Conservation (phyloP, 1,139 yeast genomes). For the Wickerhamomyces sp. region DNA sequence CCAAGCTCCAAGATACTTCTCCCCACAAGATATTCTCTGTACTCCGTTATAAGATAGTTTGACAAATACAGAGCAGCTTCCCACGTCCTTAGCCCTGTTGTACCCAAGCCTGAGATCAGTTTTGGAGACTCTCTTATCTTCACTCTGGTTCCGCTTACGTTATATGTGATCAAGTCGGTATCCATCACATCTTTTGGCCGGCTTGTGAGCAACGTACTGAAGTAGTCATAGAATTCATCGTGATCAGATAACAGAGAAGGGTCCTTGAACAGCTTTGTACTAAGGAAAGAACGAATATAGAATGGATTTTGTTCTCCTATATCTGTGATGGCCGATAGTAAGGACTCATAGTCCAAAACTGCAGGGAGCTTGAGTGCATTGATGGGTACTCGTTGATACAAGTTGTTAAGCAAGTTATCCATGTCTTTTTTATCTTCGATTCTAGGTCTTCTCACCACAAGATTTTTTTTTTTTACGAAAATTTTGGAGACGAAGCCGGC, state of each 20-base stretch:
- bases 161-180: slow-evolving; percentile 44
- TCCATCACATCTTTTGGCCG: slow-evolving; percentile 39
- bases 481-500: too few relatives aligned
- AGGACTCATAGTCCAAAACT: slow-evolving; percentile 17
- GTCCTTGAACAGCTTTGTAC: slow-evolving; percentile 24
- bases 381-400: slow-evolving; percentile 29
- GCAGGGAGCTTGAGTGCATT: slow-evolving; percentile 9
- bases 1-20: slow-evolving; percentile 64
- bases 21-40: slow-evolving; percentile 20
- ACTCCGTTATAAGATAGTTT: slow-evolving; percentile 13
- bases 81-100: slow-evolving; percentile 93
- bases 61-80: slow-evolving; percentile 79
- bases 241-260: slow-evolving; percentile 9
- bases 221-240: slow-evolving; percentile 51
- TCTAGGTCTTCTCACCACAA: neutral
- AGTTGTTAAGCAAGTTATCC: slow-evolving; percentile 21
- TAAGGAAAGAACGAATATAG: slow-evolving; percentile 44
- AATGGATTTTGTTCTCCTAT: slow-evolving; percentile 37
- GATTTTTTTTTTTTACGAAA: neutral
- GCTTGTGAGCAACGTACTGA: slow-evolving; percentile 39
- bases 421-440: slow-evolving; percentile 6
- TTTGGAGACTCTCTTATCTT: slow-evolving; percentile 56
- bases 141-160: slow-evolving; percentile 31
- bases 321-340: slow-evolving; percentile 20
- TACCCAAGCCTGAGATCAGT: slow-evolving; percentile 64